Percentiles rank a stretch among this genome's conserved stretches.
phyloP scores from a whole-genome alignment of 164 flowering plant genomes.

The Cinnamomum micranthum region DNA sequence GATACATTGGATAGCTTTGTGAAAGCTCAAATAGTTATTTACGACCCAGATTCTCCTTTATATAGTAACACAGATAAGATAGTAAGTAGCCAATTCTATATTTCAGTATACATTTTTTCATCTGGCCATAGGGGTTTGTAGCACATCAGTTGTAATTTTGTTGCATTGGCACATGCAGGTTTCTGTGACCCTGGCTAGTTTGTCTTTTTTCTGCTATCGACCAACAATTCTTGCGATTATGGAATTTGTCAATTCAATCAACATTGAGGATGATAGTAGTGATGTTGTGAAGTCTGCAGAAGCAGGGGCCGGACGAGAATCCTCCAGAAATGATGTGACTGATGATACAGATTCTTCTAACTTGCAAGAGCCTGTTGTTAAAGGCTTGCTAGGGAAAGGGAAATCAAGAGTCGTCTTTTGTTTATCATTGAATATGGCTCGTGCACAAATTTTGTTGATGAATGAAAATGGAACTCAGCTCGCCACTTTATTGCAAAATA shows the following conservation, averaged over 20 bases:
- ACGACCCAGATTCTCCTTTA: constrained; percentile 62
- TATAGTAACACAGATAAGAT: constrained; percentile 61
- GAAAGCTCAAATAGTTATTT: constrained; percentile 79
- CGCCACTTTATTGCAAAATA: constrained; percentile 86
- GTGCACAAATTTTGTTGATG: constrained; percentile 78
- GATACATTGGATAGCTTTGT: constrained; percentile 77
- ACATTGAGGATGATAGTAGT: constrained; percentile 36
- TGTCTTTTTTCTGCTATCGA: constrained; percentile 88
- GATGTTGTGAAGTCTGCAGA: constrained; percentile 42
- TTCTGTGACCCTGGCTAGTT: constrained; percentile 69
- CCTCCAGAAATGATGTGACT: constrained; percentile 22
- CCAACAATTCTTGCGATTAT: constrained; percentile 81
- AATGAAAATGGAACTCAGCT: constrained; percentile 76
- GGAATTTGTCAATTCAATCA: constrained; percentile 86
- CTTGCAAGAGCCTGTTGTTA: constrained; percentile 51
- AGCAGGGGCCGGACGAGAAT: constrained; percentile 23
- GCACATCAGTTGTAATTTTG: background rate
- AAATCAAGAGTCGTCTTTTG: constrained; percentile 76
- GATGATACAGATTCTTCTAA: constrained; percentile 25
- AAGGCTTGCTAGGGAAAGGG: constrained; percentile 86
- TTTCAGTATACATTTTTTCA: background rate
- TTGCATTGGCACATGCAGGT: constrained; percentile 47
- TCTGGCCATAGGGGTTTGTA: constrained; percentile 7
- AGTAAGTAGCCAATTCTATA: constrained; percentile 29
- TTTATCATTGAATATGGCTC: constrained; percentile 73